A percentile compares a stretch with the other conserved stretches of the same genome.
Conservation (phyloP, 2,329 filamentous ascomycete genomes). For the Aureobasidium sp. region DNA sequence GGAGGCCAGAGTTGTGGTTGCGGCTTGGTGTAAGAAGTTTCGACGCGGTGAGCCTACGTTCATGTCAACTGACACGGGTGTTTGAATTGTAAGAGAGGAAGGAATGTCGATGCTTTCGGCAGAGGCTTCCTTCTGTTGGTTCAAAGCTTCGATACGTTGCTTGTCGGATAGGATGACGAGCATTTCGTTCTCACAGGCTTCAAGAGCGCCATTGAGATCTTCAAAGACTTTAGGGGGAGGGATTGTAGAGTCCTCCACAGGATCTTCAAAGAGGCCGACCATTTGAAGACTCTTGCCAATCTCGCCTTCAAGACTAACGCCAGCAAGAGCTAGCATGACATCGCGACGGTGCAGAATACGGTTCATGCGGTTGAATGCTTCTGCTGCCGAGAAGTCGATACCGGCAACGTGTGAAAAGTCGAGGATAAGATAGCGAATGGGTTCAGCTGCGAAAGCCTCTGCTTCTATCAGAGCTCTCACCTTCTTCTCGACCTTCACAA, state of each 20-base stretch:
- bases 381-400: constrained; percentile 91
- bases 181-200: constrained; percentile 91
- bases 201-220: constrained; percentile 84
- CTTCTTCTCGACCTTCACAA: constrained; percentile 86
- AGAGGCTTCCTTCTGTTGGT: constrained; percentile 37
- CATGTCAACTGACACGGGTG: constrained; percentile 22
- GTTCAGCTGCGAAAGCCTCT: constrained; percentile 65
- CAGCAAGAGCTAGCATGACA: constrained; percentile 75
- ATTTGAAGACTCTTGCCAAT: constrained; percentile 74
- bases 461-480: constrained; percentile 78
- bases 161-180: constrained; percentile 47
- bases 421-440: constrained; percentile 83
- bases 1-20: constrained; percentile 58
- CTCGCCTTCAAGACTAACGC: constrained; percentile 66
- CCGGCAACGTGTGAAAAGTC: constrained; percentile 87
- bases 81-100: constrained; percentile 2
- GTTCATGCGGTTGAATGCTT: constrained; percentile 90
- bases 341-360: constrained; percentile 70
- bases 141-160: constrained; percentile 18
- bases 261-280: constrained; percentile 72
- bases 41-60: constrained; percentile 68
- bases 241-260: constrained; percentile 55
- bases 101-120: constrained; percentile 33
- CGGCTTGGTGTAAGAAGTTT: constrained; percentile 69
- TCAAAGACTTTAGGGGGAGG: constrained; percentile 61